These are phyloP conservation scores for Psidium friedrichsthalianum DNA, from an alignment of 345 rosid species.

Conservation along the genomic window DNA sequence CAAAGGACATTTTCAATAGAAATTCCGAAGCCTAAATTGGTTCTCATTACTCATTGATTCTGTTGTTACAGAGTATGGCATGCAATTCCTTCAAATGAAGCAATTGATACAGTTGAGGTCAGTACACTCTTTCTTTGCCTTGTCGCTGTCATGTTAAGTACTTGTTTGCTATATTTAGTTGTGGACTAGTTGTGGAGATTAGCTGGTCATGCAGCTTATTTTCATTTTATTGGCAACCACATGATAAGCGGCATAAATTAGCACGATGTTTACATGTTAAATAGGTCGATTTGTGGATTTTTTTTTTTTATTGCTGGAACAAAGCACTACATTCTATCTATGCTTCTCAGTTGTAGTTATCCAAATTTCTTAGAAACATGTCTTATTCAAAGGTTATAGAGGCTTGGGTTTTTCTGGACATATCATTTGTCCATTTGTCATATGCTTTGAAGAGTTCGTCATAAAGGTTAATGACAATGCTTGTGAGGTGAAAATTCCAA, in stretches of 20 bases:
- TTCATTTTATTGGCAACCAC: background rate
- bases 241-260: background rate
- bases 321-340: background rate
- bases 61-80: conserved; percentile 59
- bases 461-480: background rate
- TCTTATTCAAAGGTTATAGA: background rate
- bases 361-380: background rate
- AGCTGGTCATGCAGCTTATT: background rate
- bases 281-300: background rate
- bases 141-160: background rate
- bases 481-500: background rate
- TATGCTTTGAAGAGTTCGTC: background rate
- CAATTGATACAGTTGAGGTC: conserved; percentile 75
- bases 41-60: background rate
- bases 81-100: conserved; percentile 86
- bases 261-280: background rate
- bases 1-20: background rate
- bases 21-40: background rate
- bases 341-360: background rate
- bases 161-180: background rate
- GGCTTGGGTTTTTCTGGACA: background rate
- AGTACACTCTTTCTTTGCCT: conserved; percentile 4
- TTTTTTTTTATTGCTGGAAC: background rate
- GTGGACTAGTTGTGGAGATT: background rate
- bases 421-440: background rate